These are phyloP conservation scores for Astragalus membranaceus DNA, from an alignment of 306 rosid species.

Conservation along the genomic window DNA sequence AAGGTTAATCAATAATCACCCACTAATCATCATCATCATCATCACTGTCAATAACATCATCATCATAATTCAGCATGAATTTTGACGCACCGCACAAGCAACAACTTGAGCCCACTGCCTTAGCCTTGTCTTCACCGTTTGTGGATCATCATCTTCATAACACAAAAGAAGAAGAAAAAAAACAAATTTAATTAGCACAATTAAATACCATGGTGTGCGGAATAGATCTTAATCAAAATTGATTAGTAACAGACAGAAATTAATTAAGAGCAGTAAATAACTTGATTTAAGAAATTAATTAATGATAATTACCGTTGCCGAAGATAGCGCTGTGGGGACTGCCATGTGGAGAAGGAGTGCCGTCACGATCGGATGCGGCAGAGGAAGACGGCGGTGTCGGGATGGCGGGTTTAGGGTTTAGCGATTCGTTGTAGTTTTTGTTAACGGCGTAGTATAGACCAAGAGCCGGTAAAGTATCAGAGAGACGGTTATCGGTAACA, in stretches of 20 bases:
- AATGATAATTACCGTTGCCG: conserved; percentile 34
- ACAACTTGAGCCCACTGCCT: conserved; percentile 98
- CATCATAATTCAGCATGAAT: conserved; percentile 19
- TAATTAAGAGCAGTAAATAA: background rate
- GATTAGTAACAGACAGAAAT: background rate
- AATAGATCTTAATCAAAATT: background rate
- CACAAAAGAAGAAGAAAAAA: background rate
- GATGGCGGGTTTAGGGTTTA: conserved; percentile 23
- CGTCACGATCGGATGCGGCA: conserved; percentile 51
- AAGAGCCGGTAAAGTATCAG: conserved; percentile 80
- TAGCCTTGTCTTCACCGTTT: conserved; percentile 74
- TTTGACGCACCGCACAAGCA: conserved; percentile 85
- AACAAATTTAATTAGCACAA: background rate
- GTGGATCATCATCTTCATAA: conserved; percentile 67
- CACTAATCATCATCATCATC: background rate
- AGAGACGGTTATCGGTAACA: conserved; percentile 45
- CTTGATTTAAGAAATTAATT: background rate
- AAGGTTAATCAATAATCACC: background rate
- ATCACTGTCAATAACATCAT: background rate
- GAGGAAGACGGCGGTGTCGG: conserved; percentile 39
- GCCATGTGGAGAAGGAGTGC: conserved; percentile 41
- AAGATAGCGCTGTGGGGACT: conserved; percentile 58
- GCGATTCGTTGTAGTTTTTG: conserved; percentile 46
- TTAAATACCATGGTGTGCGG: background rate
- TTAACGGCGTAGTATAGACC: conserved; percentile 76